Conservation (phyloP, 768 basidiomycete species). For the Amanita pseudoporphyria region DNA sequence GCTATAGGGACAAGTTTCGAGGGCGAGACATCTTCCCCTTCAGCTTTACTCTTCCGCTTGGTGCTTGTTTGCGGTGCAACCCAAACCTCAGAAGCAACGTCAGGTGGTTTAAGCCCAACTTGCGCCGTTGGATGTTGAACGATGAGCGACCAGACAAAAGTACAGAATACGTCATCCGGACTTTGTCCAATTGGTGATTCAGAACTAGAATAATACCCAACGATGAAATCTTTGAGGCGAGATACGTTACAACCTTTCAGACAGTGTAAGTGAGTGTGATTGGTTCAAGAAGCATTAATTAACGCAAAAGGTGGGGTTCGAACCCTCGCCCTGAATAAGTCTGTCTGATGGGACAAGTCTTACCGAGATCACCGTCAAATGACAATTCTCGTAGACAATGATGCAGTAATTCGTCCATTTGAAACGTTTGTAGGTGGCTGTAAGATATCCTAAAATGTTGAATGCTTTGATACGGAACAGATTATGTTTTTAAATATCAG, state of each 20-base stretch:
- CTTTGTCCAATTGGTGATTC: conserved; percentile 37
- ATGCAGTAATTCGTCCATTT: conserved; percentile 80
- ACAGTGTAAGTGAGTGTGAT: background rate
- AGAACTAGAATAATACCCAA: conserved; percentile 48
- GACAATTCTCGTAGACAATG: conserved; percentile 81
- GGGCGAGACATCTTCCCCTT: conserved; percentile 37
- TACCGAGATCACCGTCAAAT: conserved; percentile 87
- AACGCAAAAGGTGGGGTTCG: conserved; percentile 25
- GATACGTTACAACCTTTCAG: conserved; percentile 62
- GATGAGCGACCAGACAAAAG: conserved; percentile 77
- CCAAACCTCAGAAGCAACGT: conserved; percentile 56
- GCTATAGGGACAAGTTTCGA: conserved; percentile 42
- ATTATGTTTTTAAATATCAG: too few species aligned
- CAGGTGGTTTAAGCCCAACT: conserved; percentile 61
- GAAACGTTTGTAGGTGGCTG: background rate
- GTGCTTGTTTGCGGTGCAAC: conserved; percentile 69
- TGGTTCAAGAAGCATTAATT: background rate
- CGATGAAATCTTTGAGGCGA: conserved; percentile 63
- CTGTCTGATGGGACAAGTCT: conserved; percentile 25
- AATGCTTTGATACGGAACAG: too few species aligned
- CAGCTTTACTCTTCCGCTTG: conserved; percentile 52
- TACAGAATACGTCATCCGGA: conserved; percentile 65
- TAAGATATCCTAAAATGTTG: background rate
- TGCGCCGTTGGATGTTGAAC: conserved; percentile 65
- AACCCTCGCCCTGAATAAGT: conserved; percentile 26